These are phyloP conservation scores for Colletotrichum chlorophyti DNA, from an alignment of 2,329 filamentous ascomycete genomes.

Conservation along the genomic window DNA sequence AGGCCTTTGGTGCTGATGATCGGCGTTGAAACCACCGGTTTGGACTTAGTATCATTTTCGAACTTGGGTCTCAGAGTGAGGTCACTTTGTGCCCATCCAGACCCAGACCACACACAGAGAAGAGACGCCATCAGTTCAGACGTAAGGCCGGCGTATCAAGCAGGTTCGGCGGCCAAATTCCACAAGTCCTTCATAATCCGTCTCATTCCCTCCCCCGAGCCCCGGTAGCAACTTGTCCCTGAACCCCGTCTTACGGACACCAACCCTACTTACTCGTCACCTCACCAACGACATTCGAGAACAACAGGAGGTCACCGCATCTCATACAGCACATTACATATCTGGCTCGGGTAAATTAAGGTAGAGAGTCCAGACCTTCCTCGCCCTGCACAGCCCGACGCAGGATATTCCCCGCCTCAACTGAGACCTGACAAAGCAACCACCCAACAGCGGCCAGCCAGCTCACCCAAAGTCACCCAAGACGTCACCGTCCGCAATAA, in stretches of 20 bases:
- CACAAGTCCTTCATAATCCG: neutral
- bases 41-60: constrained; percentile 16
- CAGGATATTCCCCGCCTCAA: constrained; percentile 7
- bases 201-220: neutral
- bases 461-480: too few species aligned
- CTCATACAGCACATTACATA: too few species aligned
- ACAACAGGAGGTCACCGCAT: too few species aligned
- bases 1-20: constrained; percentile 14
- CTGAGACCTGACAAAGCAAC: constrained; percentile 12
- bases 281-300: too few species aligned
- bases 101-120: neutral
- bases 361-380: too few species aligned
- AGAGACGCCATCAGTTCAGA: neutral
- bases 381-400: neutral
- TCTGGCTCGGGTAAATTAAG: too few species aligned
- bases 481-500: too few species aligned
- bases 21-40: constrained; percentile 11
- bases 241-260: constrained; percentile 5
- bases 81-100: constrained; percentile 10
- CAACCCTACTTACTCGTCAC: too few species aligned
- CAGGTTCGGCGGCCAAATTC: too few species aligned
- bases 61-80: constrained; percentile 19
- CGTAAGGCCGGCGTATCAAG: too few species aligned
- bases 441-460: too few species aligned
- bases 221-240: neutral